Base-by-base conservation (phyloP, 2,329 filamentous ascomycete genomes). In the Tricladium varicosporioides region DNA sequence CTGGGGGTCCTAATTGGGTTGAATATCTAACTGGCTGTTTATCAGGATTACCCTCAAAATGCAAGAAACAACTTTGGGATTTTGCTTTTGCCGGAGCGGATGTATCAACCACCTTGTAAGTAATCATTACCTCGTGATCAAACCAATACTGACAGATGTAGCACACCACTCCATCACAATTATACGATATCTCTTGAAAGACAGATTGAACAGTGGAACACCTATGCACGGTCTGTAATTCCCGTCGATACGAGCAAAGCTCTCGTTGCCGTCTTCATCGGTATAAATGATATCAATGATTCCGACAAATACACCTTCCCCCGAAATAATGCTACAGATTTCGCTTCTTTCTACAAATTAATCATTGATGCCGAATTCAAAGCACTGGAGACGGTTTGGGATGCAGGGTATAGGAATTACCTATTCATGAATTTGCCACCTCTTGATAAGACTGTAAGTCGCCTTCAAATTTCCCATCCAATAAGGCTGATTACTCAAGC, bases 281-380 rank as follows among this genome's bases (percentile, higher is more conserved):
- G 79, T 1, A 74, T 83, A 57, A 84, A 84, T 64, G 81, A 84
- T 56, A 80, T 84, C 59, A 74, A 73, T 60, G 80, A 84, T 63
- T 75, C 75, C 5, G 71, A 69, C 13, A 73, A 75, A 43, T 75
- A 74, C 48, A 71, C 61, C 11, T 68, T 76, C 11, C 69, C 73
- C 14, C 55, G 74, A 14, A 73, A 74, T 42, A 71, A 70, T 32
- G 70, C 64, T 11, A 66, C 75, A 2, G 67, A 72, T 10, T 81
- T 80, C 59, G 70, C 72, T 2, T 67, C 63, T 0, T 75, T 79
- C 60, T 82, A 81, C 63, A 67, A 74, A 3, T 64, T 68, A 10
- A 66, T 81, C 5, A 72, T 77, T 36, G 51, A 51, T 2, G 70
- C 73, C 0, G 69, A 79, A 1, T 77, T 80, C 55, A 57, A 68